These are phyloP conservation scores for Pterula multifida DNA, from an alignment of 1,284 basidiomycete genomes.

Conservation along the genomic window DNA sequence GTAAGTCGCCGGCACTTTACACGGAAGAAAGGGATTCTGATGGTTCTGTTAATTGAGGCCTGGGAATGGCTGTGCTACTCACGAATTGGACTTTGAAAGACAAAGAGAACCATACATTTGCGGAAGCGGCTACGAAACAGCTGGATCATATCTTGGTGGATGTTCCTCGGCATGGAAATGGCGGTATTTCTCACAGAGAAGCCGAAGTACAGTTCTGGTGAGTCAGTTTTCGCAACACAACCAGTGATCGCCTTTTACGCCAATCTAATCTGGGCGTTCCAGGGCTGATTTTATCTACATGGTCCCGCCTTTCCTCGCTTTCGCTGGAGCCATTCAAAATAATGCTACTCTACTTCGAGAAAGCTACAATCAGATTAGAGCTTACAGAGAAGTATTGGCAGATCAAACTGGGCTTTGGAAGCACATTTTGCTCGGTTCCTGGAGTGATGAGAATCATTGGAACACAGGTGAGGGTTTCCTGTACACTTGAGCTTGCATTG, in stretches of 20 bases:
- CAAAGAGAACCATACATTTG: slow-evolving; percentile 27
- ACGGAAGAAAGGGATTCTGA: too few relatives aligned
- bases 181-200: slow-evolving; percentile 56
- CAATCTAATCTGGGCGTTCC: too few relatives aligned
- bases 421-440: slow-evolving; percentile 36
- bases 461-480: background rate
- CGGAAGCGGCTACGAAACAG: slow-evolving; percentile 38
- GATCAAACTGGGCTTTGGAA: slow-evolving; percentile 36
- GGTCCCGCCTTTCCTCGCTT: slow-evolving; percentile 73
- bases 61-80: slow-evolving; percentile 51
- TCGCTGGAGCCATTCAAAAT: slow-evolving; percentile 40
- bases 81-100: slow-evolving; percentile 40
- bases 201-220: slow-evolving; percentile 44
- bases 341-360: slow-evolving; percentile 35
- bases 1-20: slow-evolving; percentile 19
- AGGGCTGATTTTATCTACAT: slow-evolving; percentile 58
- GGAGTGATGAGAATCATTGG: slow-evolving; percentile 27
- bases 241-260: background rate
- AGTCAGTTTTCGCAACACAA: slow-evolving; percentile 7
- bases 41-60: too few relatives aligned
- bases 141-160: slow-evolving; percentile 46
- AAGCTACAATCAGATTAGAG: slow-evolving; percentile 55
- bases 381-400: slow-evolving; percentile 45
- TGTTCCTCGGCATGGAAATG: slow-evolving; percentile 41
- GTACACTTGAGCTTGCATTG: slow-evolving; percentile 20